These are phyloP conservation scores for Pythium rhizo-oryzae DNA, from an alignment of 352 stramenopile species.

Conservation along the genomic window DNA sequence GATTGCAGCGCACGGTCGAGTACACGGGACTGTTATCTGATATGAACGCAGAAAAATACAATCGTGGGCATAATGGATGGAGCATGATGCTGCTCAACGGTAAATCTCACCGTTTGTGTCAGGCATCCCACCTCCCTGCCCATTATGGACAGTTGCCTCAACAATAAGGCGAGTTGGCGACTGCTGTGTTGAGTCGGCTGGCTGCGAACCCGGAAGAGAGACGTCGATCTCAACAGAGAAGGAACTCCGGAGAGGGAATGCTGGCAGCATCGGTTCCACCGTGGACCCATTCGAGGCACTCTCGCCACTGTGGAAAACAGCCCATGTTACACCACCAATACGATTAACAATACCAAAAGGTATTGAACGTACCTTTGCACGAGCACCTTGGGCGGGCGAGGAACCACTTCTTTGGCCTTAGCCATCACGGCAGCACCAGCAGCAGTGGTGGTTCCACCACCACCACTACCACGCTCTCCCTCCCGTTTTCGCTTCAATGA, in stretches of 20 bases:
- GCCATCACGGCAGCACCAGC: conserved; percentile 30
- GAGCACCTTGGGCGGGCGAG: conserved; percentile 53
- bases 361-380: conserved; percentile 44
- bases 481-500: conserved; percentile 79
- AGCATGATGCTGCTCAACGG: not conserved
- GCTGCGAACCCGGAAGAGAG: not conserved
- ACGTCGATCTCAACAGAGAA: conserved; percentile 71
- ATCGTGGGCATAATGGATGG: no score
- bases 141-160: conserved; percentile 72
- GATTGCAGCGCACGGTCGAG: conserved; percentile 71
- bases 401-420: conserved; percentile 66
- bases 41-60: no score
- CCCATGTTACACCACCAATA: no score
- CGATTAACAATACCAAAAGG: not conserved
- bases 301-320: conserved; percentile 2
- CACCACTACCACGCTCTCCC: conserved; percentile 32
- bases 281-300: conserved; percentile 1
- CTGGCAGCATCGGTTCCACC: conserved; percentile 47
- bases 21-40: conserved; percentile 66
- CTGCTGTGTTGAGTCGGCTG: conserved; percentile 3
- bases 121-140: conserved; percentile 45
- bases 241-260: conserved; percentile 56
- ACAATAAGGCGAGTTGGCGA: conserved; percentile 23
- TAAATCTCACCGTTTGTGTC: conserved; percentile 46
- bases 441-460: conserved; percentile 21